Base-by-base conservation (phyloP, 805 yeast genomes). In the Lachancea meyersii region DNA sequence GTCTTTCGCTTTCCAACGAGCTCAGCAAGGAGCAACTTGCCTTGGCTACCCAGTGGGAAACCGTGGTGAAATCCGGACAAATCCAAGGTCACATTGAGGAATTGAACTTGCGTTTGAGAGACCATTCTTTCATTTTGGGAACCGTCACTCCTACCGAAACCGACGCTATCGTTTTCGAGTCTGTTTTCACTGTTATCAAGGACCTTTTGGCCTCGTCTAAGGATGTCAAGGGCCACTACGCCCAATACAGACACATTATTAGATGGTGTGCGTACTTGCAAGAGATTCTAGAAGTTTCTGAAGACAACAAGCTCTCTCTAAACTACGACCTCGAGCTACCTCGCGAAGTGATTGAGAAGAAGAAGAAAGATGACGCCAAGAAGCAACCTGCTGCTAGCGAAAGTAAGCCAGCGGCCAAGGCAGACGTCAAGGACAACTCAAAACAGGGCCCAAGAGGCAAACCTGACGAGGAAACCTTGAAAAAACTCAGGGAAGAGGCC, bases 231-330 rank as follows among this genome's bases (percentile, higher is more conserved):
- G 79, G 76, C 27, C 76, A 80, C 31, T 66, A 80, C 51, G 79
- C 81, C 37, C 65, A 72, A 37, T 70, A 71, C 63, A 84, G 97
- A 75, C 97, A 91, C 65, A 72, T 91, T 46, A 67, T 87, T 48
- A 83, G 98, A 75, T 93, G 97, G 97, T 77, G 79, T 19, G 97
- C 89, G 56, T 76, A 86, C 53, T 67, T 93, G 46, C 97, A 93
- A 69, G 77, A 80, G 57, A 68, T 80, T 26, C 63, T 78, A 50
- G 71, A 75, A 38, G 72, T 72, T 13, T 76, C 81, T 26, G 72
- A 77, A 40, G 73, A 67, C 46, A 72, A 63, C n/a, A 75, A 76
- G 39, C 71, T 77, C 54, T 59, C 85, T 48, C 63, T 89, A 37
- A 79, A 86, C 58, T 67, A 69, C 51, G 76, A 79, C 52, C 68